phyloP scores from a whole-genome alignment of 106 monocot species.

The Phalaenopsis equestris region DNA sequence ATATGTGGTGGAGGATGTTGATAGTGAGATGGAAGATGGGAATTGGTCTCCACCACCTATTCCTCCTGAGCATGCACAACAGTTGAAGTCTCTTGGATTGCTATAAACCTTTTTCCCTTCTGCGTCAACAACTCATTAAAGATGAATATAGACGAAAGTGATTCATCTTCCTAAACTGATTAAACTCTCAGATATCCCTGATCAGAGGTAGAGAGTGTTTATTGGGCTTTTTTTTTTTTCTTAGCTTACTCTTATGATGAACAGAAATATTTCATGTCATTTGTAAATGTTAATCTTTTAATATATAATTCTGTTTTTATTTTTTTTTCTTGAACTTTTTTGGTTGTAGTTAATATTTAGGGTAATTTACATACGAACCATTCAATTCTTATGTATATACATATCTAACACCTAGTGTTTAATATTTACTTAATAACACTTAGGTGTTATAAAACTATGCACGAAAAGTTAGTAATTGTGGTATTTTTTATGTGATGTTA shows the following conservation, averaged over 20 bases:
- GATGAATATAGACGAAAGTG: neutral
- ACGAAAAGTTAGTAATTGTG: too few species aligned
- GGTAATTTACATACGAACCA: too few species aligned
- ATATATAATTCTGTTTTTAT: neutral
- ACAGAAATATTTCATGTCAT: neutral
- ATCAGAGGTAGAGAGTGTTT: neutral
- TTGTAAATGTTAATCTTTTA: neutral
- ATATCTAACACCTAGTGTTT: too few species aligned
- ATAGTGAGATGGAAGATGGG: conserved; percentile 46
- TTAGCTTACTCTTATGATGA: neutral
- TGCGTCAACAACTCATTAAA: neutral
- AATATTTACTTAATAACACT: too few species aligned
- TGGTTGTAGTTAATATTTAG: too few species aligned
- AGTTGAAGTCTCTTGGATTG: conserved; percentile 80
- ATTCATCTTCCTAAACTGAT: neutral
- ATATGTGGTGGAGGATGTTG: conserved; percentile 92
- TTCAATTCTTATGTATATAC: too few species aligned
- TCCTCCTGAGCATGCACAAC: conserved; percentile 76
- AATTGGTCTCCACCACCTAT: conserved; percentile 75
- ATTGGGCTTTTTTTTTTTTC: neutral
- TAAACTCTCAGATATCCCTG: neutral
- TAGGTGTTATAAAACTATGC: too few species aligned
- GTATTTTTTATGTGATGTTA: too few species aligned
- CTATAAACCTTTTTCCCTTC: neutral
- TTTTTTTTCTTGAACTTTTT: neutral